Base-by-base conservation (phyloP, 345 rosid species). In the Carallia brachiata region DNA sequence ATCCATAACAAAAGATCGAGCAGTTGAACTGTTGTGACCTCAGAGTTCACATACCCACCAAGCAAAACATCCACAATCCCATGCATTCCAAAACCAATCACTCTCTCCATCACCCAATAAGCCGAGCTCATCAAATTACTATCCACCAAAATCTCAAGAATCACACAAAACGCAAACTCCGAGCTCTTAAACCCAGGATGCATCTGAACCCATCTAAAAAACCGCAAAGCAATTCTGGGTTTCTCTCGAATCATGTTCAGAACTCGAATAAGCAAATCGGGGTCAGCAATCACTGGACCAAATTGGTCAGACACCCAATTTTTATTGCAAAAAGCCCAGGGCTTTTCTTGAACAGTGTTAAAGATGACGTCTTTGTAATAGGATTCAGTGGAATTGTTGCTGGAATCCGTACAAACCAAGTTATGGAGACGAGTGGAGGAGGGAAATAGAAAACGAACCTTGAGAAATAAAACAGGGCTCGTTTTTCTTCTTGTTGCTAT, bases 131-230 rank as follows among this genome's bases (percentile, higher is more conserved):
- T 79, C 81, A 82, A 74, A 75, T 67, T 72, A 39, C 66, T 78
- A 70, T 83, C 89, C 2, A 75, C 87, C 69, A 88, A 73, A 73
- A 88, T 87, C 73, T 87, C 89, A 44, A 90, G 86, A 63, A 88
- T 71, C 53, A 65, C 73, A 30, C 75, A 79, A 73, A 80, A 87
- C 1, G 74, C 81, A 62, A 59, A 69, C 73, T 70, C 79, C 0
- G 92, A 87, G 30, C 74, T 72, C 58, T 62, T 79, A 15, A 87
- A 77, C n/a, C 79, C 82, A 6, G 77, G 81, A 52, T 87, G 97
- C 61, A 60, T 28, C 80, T 83, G 82, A 7, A 82, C 73, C 92
- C 94, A 90, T 47, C 80, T 76, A 69, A 88, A 90, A 61, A 90
- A 78, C 31, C 83, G 78, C 65, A 74, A 82, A 72, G 90, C 90